Conservation (phyloP, 148 eudicot species). For the Rhododendron griersonianum region DNA sequence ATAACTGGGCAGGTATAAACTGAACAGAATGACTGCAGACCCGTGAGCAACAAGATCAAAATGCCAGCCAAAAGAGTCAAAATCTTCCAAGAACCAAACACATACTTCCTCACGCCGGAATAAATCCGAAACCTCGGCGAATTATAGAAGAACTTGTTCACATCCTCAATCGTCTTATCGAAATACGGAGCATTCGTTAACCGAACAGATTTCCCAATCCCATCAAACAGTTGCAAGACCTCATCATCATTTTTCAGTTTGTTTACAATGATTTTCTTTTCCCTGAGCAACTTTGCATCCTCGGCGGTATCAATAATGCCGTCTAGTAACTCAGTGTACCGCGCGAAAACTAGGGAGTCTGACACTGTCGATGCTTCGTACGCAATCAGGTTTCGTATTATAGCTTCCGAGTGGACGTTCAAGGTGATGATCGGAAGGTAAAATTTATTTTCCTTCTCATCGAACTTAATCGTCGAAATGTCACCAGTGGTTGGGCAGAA, state of each 20-base stretch:
- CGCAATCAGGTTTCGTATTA: slow-evolving; percentile 25
- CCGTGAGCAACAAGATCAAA: slow-evolving; percentile 27
- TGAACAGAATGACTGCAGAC: slow-evolving; percentile 31
- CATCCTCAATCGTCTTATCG: slow-evolving; percentile 29
- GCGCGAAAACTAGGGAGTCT: slow-evolving; percentile 22
- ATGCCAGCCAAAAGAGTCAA: slow-evolving; percentile 20
- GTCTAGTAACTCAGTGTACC: slow-evolving; percentile 42
- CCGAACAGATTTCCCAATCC: slow-evolving; percentile 33
- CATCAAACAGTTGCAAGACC: slow-evolving; percentile 35
- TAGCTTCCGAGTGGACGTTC: background rate
- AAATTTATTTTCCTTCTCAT: background rate
- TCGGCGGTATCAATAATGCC: slow-evolving; percentile 30
- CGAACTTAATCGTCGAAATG: background rate
- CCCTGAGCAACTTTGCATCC: slow-evolving; percentile 34
- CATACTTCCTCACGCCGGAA: slow-evolving; percentile 9
- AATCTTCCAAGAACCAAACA: slow-evolving; percentile 23
- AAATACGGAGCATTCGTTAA: slow-evolving; percentile 20
- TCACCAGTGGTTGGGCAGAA: slow-evolving; percentile 17
- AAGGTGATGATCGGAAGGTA: slow-evolving; percentile 9
- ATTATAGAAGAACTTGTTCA: slow-evolving; percentile 21
- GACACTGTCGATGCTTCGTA: slow-evolving; percentile 32
- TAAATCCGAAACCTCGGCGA: slow-evolving; percentile 13
- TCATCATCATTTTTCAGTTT: slow-evolving; percentile 25
- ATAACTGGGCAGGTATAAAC: slow-evolving; percentile 24
- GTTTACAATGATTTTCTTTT: slow-evolving; percentile 22